phyloP scores from a whole-genome alignment of 2,329 filamentous ascomycete species.

The Elsinoe ampelina region DNA sequence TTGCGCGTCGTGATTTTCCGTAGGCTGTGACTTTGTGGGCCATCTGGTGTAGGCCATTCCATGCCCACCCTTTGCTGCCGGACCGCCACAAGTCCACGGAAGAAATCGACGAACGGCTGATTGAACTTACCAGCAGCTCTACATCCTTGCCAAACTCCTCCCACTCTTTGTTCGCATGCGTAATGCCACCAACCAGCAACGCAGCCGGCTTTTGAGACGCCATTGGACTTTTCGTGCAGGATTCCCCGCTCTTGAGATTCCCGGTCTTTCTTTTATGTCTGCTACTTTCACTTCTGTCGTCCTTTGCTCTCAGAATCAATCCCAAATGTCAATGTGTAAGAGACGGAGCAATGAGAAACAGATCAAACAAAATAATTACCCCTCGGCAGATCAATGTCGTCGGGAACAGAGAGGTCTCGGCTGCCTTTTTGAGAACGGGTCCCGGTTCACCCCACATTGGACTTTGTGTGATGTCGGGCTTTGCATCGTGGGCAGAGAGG shows the following conservation, averaged over 20 bases:
- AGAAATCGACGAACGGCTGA: not conserved
- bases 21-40: not conserved
- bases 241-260: not conserved
- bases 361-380: not conserved
- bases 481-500: not conserved
- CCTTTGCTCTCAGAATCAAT: no score
- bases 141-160: constrained; percentile 28
- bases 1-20: not conserved
- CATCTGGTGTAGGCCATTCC: not conserved
- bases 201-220: constrained; percentile 21
- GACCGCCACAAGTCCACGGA: not conserved
- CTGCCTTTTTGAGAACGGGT: not conserved
- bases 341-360: not conserved
- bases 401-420: not conserved
- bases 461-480: not conserved
- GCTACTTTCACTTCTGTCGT: not conserved
- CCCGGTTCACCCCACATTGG: not conserved
- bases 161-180: constrained; percentile 40
- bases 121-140: constrained; percentile 24
- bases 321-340: not conserved
- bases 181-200: constrained; percentile 38
- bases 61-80: no score
- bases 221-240: not conserved
- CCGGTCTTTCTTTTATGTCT: not conserved
- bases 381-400: constrained; percentile 7